phyloP scores from a whole-genome alignment of 805 yeast genomes.

The Cyberlindnera euphorbiae region DNA sequence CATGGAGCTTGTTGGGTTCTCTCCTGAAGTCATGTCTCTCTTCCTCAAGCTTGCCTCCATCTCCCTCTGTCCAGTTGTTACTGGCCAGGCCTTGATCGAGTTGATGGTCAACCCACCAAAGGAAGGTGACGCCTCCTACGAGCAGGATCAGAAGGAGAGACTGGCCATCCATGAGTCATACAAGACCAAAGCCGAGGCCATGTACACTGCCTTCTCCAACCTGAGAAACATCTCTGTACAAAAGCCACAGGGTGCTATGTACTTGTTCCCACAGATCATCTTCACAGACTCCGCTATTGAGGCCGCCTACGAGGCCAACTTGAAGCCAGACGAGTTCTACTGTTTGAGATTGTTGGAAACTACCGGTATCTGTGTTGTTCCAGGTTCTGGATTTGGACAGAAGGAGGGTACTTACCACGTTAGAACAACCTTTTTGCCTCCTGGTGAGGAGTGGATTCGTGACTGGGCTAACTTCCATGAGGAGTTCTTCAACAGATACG shows the following conservation, averaged over 20 bases:
- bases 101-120: slow-evolving; percentile 91
- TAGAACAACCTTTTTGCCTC: slow-evolving; percentile 95
- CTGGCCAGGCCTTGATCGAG: slow-evolving; percentile 92
- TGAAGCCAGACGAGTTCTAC: slow-evolving; percentile 81
- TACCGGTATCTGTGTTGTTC: slow-evolving; percentile 96
- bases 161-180: slow-evolving; percentile 57
- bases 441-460: slow-evolving; percentile 86
- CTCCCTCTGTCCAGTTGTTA: slow-evolving; percentile 87
- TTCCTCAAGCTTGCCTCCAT: slow-evolving; percentile 85
- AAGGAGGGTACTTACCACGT: slow-evolving; percentile 83
- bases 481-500: slow-evolving; percentile 44
- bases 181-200: slow-evolving; percentile 52
- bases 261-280: slow-evolving; percentile 77
- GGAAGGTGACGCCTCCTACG: slow-evolving; percentile 71
- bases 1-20: slow-evolving; percentile 87
- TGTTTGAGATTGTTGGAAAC: slow-evolving; percentile 76
- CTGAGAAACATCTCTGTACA: slow-evolving; percentile 86
- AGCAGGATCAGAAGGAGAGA: slow-evolving; percentile 59
- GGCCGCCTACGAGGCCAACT: slow-evolving; percentile 50
- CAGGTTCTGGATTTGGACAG: slow-evolving; percentile 97
- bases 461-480: slow-evolving; percentile 77
- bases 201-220: slow-evolving; percentile 64
- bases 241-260: slow-evolving; percentile 97
- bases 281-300: slow-evolving; percentile 60
- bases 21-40: slow-evolving; percentile 60